Conservation (phyloP, 345 rosid species). For the Brassica cretica region DNA sequence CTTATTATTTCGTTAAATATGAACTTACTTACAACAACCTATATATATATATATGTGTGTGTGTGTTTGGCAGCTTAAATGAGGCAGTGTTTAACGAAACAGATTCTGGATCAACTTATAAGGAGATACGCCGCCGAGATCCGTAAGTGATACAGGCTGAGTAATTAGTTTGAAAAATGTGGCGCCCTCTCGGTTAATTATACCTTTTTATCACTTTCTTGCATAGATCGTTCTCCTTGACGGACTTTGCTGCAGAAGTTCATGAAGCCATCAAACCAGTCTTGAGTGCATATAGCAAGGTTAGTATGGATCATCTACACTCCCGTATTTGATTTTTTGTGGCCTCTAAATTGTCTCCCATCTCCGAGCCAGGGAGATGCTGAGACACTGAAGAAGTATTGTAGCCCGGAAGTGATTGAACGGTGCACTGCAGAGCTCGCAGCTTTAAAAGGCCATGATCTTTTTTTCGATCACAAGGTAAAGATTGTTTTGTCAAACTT, state of each 20-base stretch:
- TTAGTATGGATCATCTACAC: slow-evolving; percentile 22
- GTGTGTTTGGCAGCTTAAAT: slow-evolving; percentile 61
- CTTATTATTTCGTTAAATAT: neutral
- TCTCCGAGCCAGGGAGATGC: slow-evolving; percentile 59
- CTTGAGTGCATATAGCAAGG: slow-evolving; percentile 82
- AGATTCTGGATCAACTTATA: slow-evolving; percentile 79
- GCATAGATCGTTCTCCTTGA: slow-evolving; percentile 82
- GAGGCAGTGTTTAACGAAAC: slow-evolving; percentile 86
- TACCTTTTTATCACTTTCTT: slow-evolving; percentile 19
- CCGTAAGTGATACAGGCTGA: slow-evolving; percentile 58
- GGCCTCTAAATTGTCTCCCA: slow-evolving; percentile 13
- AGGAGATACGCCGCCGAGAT: slow-evolving; percentile 85
- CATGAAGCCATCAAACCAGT: slow-evolving; percentile 89
- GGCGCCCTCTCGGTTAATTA: neutral
- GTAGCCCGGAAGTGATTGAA: slow-evolving; percentile 72
- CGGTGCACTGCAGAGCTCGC: slow-evolving; percentile 78
- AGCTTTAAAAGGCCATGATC: slow-evolving; percentile 66
- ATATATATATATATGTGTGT: neutral
- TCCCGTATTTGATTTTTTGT: neutral
- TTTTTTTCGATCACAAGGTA: slow-evolving; percentile 86
- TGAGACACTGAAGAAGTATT: slow-evolving; percentile 75
- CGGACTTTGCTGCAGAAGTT: slow-evolving; percentile 82
- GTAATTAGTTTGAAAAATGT: slow-evolving; percentile 9
- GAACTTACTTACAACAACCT: slow-evolving; percentile 1
- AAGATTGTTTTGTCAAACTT: slow-evolving; percentile 20